phyloP scores from a whole-genome alignment of 495 filamentous ascomycete species.

The Entonaema liquescens region DNA sequence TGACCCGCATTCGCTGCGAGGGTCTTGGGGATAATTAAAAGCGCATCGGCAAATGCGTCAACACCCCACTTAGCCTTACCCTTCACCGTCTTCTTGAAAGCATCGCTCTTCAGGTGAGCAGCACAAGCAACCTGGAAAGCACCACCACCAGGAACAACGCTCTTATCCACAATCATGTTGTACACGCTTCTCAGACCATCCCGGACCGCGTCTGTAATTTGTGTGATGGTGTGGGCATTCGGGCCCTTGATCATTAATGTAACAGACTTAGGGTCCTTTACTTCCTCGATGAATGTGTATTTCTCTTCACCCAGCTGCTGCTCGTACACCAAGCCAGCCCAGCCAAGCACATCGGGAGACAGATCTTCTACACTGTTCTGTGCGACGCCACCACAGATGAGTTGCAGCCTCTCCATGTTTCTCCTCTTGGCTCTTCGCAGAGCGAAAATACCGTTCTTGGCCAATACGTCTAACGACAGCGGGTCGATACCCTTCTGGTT shows the following conservation, averaged over 20 bases:
- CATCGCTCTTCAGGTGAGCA: conserved; percentile 83
- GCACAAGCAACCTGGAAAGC: conserved; percentile 97
- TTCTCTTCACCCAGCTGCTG: conserved; percentile 98
- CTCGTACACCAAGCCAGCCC: conserved; percentile 97
- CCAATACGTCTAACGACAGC: conserved; percentile 89
- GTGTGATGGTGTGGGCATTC: conserved; percentile 93
- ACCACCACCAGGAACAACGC: conserved; percentile 92
- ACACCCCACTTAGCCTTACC: conserved; percentile 98
- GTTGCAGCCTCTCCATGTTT: conserved; percentile 98
- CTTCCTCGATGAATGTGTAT: conserved; percentile 97
- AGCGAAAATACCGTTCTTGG: conserved; percentile 97
- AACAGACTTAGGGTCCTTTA: conserved; percentile 99
- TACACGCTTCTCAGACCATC: conserved; percentile 95
- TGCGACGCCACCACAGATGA: conserved; percentile 88
- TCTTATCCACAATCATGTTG: conserved; percentile 97
- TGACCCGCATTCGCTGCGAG: conserved; percentile 95
- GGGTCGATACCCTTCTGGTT: conserved; percentile 99
- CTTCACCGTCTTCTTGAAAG: conserved; percentile 86
- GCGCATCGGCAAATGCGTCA: conserved; percentile 90
- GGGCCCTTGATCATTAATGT: conserved; percentile 98
- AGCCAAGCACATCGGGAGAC: conserved; percentile 86
- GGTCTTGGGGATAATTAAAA: conserved; percentile 95
- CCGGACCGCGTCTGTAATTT: conserved; percentile 96
- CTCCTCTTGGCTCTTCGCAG: conserved; percentile 93
- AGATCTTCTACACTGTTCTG: conserved; percentile 98